phyloP scores from a whole-genome alignment of 2,329 filamentous ascomycete genomes.

The Trichoderma guizhouense region DNA sequence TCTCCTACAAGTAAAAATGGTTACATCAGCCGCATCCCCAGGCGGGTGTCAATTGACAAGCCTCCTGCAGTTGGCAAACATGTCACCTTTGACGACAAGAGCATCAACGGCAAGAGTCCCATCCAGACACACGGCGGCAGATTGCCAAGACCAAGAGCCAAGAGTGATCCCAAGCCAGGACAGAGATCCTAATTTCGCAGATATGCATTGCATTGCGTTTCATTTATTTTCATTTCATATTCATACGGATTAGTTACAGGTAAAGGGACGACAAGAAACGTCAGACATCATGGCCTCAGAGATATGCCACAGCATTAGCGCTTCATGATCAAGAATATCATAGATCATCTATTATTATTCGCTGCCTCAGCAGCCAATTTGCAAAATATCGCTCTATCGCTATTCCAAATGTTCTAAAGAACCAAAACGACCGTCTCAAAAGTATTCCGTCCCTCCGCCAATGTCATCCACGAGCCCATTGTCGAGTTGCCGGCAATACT shows the following conservation, averaged over 20 bases:
- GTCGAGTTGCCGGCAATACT: neutral
- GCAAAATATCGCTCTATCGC: conserved; percentile 1
- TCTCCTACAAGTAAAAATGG: neutral
- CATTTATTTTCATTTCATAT: neutral
- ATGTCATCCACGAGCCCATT: neutral
- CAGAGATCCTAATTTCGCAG: neutral
- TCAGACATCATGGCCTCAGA: neutral
- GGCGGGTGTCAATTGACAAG: neutral
- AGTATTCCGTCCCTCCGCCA: neutral
- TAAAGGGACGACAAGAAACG: neutral
- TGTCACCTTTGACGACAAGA: neutral
- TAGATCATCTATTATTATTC: neutral
- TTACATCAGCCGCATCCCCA: neutral
- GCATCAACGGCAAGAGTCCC: neutral
- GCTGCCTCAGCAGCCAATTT: neutral
- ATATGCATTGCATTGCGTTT: neutral
- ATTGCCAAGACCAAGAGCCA: neutral
- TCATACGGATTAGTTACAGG: neutral
- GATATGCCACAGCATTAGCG: neutral
- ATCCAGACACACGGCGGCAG: neutral
- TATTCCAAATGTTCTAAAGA: neutral
- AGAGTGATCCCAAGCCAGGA: neutral
- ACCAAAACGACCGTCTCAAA: neutral
- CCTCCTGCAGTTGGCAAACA: neutral
- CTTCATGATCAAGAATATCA: neutral